These are phyloP conservation scores for Schizosaccharomyces versatilis DNA, from an alignment of 1,139 yeast genomes.

Conservation along the genomic window DNA sequence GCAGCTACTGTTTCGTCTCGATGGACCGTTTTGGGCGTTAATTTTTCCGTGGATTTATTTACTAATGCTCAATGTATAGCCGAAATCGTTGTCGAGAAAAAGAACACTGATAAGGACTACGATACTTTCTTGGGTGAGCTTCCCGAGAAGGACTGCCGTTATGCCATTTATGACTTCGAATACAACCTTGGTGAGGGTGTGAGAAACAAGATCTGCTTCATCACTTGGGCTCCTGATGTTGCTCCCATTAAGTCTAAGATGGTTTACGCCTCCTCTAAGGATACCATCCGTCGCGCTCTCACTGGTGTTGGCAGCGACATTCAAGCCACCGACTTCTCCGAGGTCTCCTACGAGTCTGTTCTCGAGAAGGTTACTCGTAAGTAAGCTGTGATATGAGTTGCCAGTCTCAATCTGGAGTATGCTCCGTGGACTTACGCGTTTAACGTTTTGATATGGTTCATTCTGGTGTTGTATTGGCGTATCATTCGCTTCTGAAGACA, in stretches of 20 bases:
- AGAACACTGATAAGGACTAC: constrained; percentile 52
- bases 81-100: constrained; percentile 70
- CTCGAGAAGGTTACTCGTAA: constrained; percentile 43
- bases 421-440: too few species aligned
- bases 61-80: constrained; percentile 17
- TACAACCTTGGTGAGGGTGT: constrained; percentile 79
- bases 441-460: too few species aligned
- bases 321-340: constrained; percentile 95
- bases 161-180: constrained; percentile 91
- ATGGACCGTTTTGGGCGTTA: neutral
- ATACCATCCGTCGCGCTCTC: constrained; percentile 88
- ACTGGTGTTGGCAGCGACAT: constrained; percentile 84
- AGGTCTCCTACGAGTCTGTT: constrained; percentile 82
- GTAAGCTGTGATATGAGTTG: neutral
- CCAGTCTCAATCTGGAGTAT: too few species aligned
- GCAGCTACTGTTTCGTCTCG: neutral
- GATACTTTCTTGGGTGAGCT: constrained; percentile 66
- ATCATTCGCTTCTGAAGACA: too few species aligned
- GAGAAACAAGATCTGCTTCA: constrained; percentile 20
- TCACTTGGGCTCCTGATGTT: constrained; percentile 75
- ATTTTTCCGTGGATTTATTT: neutral
- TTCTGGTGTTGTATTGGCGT: too few species aligned
- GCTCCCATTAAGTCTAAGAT: constrained; percentile 82
- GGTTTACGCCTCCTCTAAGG: constrained; percentile 95
- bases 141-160: constrained; percentile 90